Evolutionary conservation across 2,329 filamentous ascomycete species (phyloP), one percentile per base, ranked within the genome.

Genomic region (Hyphodiscus sp.): DNA sequence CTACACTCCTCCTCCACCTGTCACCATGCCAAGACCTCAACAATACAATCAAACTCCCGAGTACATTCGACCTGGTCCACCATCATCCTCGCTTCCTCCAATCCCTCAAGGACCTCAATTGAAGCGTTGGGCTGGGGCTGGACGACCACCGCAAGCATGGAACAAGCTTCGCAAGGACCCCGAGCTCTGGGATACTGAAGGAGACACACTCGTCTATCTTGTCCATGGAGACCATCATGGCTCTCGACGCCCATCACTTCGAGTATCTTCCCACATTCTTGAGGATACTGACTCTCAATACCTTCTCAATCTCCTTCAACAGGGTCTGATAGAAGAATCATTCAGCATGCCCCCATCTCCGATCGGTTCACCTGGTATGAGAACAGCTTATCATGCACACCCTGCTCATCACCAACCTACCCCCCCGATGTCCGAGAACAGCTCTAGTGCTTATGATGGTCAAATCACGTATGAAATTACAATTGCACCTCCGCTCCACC

Each of bases 391-490:
- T 23, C 46, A 41, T 15, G 20, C 13, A 16, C 46, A 48, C 53
- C 65, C 60, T 20, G 58, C 54, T 2, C 42, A 19, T 18, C 29
- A 51, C 18, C 52, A 55, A 26, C 51, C 50, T 15, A 61, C 61
- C 13, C 72, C 74, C 3, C 75, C 75, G 9, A 68, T 73, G 20
- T 61, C 61, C 10, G 59, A 61, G 20, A 42, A 52, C n/a, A 53
- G 59, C 30, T 29, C 33, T 16, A 47, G 46, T 20, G 49, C 41
- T 23, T 60, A 53, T 1, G 78, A 81, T 55, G 78, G 78, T 2
- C 76, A 79, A 58, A 77, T 83, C 44, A 79, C 76, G 1, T 83
- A 83, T 54, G 77, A 85, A 62, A 78, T 87, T 66, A 82, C 79
- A 69, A 84, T 87, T 55, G 76, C 82, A 0, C 74, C 81, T 0